Conservation (phyloP, 2,329 filamentous ascomycete species). For the Fusarium buharicum region DNA sequence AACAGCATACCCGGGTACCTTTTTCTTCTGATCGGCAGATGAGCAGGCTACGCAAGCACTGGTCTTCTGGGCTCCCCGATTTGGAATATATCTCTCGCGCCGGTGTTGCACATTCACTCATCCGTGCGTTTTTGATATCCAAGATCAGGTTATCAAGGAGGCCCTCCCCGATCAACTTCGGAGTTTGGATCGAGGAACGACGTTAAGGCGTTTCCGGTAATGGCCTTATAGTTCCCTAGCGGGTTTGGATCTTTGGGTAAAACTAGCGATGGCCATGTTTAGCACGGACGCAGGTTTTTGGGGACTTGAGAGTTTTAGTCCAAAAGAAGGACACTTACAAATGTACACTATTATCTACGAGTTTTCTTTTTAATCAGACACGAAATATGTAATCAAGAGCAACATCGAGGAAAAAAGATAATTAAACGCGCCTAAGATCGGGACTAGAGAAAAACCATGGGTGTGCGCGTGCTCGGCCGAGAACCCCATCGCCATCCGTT, state of each 20-base stretch:
- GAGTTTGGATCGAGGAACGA: constrained; percentile 3
- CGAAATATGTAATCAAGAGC: constrained; percentile 16
- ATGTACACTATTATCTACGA: neutral
- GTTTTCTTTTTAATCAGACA: constrained; percentile 13
- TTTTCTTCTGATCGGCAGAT: constrained; percentile 18
- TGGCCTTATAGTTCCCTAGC: constrained; percentile 16
- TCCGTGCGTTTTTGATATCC: constrained; percentile 10
- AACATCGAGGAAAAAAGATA: constrained; percentile 8
- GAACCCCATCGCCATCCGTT: constrained; percentile 14
- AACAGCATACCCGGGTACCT: constrained; percentile 8
- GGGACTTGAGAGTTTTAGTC: neutral
- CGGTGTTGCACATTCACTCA: constrained; percentile 25
- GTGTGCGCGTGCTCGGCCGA: constrained; percentile 44
- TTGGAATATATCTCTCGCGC: constrained; percentile 21
- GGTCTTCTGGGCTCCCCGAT: constrained; percentile 17
- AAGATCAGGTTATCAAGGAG: constrained; percentile 13
- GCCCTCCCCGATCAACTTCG: constrained; percentile 25
- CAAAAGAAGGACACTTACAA: constrained; percentile 1
- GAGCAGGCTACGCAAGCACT: constrained; percentile 10
- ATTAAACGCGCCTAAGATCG: constrained; percentile 16
- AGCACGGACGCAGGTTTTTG: constrained; percentile 12
- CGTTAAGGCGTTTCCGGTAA: constrained; percentile 7
- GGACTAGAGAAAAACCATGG: constrained; percentile 32
- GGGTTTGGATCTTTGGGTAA: constrained; percentile 5
- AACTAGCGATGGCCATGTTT: constrained; percentile 5